These are phyloP conservation scores for Septoria petroselini DNA, from an alignment of 2,329 filamentous ascomycete species.

Conservation along the genomic window DNA sequence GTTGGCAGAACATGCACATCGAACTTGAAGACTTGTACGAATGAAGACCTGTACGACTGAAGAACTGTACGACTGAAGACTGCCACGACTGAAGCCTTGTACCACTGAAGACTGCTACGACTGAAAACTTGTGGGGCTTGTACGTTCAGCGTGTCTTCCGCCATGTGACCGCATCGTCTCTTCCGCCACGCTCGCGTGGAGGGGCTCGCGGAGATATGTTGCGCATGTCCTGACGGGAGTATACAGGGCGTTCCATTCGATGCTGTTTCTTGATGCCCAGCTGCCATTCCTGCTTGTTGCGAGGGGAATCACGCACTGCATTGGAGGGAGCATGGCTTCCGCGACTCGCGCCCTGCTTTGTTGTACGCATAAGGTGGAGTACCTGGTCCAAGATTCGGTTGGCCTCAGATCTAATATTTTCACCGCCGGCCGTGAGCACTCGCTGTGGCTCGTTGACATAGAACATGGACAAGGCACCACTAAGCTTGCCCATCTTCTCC, in stretches of 20 bases:
- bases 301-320: neutral
- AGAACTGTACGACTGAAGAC: too few relatives aligned
- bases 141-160: too few relatives aligned
- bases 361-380: conserved; percentile 6
- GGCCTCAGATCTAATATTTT: conserved; percentile 20
- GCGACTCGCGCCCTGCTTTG: neutral
- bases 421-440: conserved; percentile 23
- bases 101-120: too few relatives aligned
- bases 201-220: too few relatives aligned
- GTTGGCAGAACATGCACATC: conserved; percentile 1
- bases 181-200: too few relatives aligned
- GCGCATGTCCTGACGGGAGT: too few relatives aligned
- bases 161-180: too few relatives aligned
- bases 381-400: conserved; percentile 13
- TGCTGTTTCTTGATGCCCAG: neutral
- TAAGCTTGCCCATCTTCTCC: conserved; percentile 8
- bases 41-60: too few relatives aligned
- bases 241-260: neutral
- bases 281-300: neutral
- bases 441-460: conserved; percentile 20
- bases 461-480: conserved; percentile 22
- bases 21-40: too few relatives aligned
- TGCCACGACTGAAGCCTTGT: too few relatives aligned
- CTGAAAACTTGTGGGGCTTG: too few relatives aligned
- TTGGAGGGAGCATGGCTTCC: neutral